Percentiles rank a stretch among this genome's conserved stretches.
phyloP scores from a whole-genome alignment of 1,284 basidiomycete genomes.

The Apiotrichum akiyoshidainum region DNA sequence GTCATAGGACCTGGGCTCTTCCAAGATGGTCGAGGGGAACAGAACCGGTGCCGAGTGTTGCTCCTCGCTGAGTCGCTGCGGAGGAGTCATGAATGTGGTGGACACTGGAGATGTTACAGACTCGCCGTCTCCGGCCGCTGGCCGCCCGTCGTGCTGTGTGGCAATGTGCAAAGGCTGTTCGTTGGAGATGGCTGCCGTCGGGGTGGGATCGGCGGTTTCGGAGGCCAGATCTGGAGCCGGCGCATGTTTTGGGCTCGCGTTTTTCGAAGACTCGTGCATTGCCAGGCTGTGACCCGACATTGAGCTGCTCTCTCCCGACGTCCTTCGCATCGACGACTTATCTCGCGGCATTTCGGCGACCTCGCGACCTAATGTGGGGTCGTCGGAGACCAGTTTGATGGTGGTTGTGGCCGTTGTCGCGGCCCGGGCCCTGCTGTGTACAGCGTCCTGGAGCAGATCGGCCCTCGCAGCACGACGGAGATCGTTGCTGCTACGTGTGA shows the following conservation, averaged over 20 bases:
- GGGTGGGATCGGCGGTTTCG: background rate
- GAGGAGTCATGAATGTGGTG: constrained; percentile 5
- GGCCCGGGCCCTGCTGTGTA: background rate
- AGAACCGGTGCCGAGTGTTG: background rate
- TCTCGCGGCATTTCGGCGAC: background rate
- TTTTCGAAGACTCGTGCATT: background rate
- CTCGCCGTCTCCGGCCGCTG: background rate
- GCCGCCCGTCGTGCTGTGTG: background rate
- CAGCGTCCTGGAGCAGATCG: background rate
- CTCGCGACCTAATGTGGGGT: background rate
- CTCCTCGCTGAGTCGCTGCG: constrained; percentile 4
- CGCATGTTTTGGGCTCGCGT: background rate
- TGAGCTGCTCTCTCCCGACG: background rate
- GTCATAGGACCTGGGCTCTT: background rate
- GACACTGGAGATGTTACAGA: background rate
- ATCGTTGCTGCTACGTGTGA: background rate
- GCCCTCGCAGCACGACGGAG: background rate
- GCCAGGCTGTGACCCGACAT: background rate
- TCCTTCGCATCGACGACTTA: background rate
- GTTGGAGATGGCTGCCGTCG: background rate
- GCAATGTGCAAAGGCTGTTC: background rate
- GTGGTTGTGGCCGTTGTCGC: background rate
- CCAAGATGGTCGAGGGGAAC: background rate
- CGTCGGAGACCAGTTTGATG: background rate
- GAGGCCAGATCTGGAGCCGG: background rate